Evolutionary conservation across 139 green algal genomes (phyloP).

Genomic region (Eudorina sp.): DNA sequence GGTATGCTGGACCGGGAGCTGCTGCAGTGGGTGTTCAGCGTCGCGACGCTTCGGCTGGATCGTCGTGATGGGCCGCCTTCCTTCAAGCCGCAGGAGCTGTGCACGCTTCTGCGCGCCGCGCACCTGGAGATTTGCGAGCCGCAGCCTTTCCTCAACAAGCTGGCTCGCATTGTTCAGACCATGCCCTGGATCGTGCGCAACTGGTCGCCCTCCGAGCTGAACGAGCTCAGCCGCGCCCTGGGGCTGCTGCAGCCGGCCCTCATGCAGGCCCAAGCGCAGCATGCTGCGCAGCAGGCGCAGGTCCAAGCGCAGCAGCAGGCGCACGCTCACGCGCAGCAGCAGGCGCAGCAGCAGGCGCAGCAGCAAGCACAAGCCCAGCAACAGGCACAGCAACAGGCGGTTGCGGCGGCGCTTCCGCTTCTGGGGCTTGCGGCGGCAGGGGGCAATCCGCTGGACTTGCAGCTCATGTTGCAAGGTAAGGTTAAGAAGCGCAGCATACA

Average conservation of each 20-base stretch:
- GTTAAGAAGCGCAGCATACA: too few species aligned
- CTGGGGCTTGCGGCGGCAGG: not conserved
- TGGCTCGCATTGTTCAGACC: conserved; percentile 33
- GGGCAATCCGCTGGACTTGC: not conserved
- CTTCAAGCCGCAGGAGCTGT: conserved; percentile 61
- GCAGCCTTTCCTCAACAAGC: conserved; percentile 51
- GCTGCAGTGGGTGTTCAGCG: conserved; percentile 63
- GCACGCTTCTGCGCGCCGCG: conserved; percentile 57
- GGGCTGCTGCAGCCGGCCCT: conserved; percentile 47
- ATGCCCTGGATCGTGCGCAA: conserved; percentile 46
- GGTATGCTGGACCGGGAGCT: conserved; percentile 65
- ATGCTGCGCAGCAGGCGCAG: conserved; percentile 2
- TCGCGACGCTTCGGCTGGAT: conserved; percentile 62
- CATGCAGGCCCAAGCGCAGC: conserved; percentile 9
- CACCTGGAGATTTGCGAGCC: conserved; percentile 52
- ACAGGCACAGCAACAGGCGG: conserved; percentile 14
- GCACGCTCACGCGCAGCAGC: not conserved
- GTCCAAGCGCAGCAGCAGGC: not conserved
- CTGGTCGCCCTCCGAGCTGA: conserved; percentile 49
- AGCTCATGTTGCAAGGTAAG: conserved; percentile 36
- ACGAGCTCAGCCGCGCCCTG: conserved; percentile 51
- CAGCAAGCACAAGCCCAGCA: conserved; percentile 2
- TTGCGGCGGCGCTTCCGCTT: conserved; percentile 25
- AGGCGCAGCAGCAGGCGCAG: not conserved
- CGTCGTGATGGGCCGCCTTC: conserved; percentile 35